phyloP scores from a whole-genome alignment of 306 rosid genomes.

The apple (Malus domestica) region DNA sequence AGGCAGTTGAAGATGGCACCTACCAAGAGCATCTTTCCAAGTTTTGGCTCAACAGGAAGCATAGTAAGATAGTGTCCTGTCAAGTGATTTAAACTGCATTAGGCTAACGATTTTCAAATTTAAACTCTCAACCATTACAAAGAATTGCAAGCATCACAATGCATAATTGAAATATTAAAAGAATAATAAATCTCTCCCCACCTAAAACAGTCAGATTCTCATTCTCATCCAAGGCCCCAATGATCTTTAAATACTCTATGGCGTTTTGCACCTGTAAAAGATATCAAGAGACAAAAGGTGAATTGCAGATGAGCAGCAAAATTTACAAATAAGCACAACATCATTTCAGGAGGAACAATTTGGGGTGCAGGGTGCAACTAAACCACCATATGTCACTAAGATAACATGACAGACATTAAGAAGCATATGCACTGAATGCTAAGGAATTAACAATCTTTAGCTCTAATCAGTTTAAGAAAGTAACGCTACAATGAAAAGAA shows the following conservation, averaged over 20 bases:
- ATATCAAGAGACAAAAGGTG: constrained; percentile 13
- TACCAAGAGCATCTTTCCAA: constrained; percentile 86
- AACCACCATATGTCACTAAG: neutral
- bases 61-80: constrained; percentile 69
- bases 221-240: constrained; percentile 82
- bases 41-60: constrained; percentile 99
- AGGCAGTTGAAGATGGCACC: constrained; percentile 84
- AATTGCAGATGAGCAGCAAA: constrained; percentile 16
- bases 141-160: constrained; percentile 9
- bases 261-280: constrained; percentile 85
- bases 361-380: neutral
- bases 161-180: neutral
- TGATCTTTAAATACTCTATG: constrained; percentile 70
- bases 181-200: constrained; percentile 18
- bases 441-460: neutral
- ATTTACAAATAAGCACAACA: constrained; percentile 1
- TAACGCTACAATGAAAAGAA: neutral
- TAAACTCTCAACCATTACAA: neutral
- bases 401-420: neutral
- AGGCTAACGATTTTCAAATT: constrained; percentile 8
- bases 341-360: neutral
- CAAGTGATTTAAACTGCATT: constrained; percentile 24
- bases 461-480: neutral
- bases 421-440: neutral
- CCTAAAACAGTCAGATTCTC: constrained; percentile 85